Evolutionary conservation across 2,329 filamentous ascomycete genomes (phyloP).

Genomic region (Delphinella strobiligena): DNA sequence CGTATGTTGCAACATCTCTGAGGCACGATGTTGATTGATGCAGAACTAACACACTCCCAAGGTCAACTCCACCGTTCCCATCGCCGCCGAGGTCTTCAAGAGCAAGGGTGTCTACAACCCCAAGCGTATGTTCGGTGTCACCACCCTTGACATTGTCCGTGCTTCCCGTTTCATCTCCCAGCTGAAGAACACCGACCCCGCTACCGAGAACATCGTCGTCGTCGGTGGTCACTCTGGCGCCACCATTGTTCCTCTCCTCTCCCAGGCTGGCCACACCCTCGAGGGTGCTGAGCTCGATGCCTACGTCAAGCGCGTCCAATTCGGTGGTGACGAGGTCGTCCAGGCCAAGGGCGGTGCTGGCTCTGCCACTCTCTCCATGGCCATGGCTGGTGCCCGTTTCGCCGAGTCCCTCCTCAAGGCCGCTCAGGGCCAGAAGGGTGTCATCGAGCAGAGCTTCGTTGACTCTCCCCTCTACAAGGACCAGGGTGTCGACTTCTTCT

Average conservation of each 20-base stretch:
- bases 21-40: not conserved
- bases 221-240: constrained; percentile 95
- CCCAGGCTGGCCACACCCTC: constrained; percentile 83
- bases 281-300: constrained; percentile 59
- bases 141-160: constrained; percentile 96
- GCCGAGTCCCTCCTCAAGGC: constrained; percentile 92
- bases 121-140: constrained; percentile 98
- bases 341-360: constrained; percentile 97
- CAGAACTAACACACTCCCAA: constrained; percentile 14
- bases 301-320: constrained; percentile 91
- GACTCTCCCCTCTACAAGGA: constrained; percentile 98
- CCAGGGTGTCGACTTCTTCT: constrained; percentile 95
- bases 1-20: constrained; percentile 32
- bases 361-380: constrained; percentile 97
- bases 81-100: constrained; percentile 96
- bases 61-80: constrained; percentile 98
- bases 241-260: constrained; percentile 96
- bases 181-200: constrained; percentile 81
- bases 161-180: constrained; percentile 95
- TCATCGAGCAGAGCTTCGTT: constrained; percentile 92
- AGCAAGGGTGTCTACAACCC: constrained; percentile 92
- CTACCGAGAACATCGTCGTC: constrained; percentile 88
- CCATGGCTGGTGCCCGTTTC: constrained; percentile 77
- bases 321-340: constrained; percentile 98
- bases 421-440: constrained; percentile 82